These are phyloP conservation scores for Cercospora brassicicola DNA, from an alignment of 2,329 filamentous ascomycete species.

Conservation along the genomic window DNA sequence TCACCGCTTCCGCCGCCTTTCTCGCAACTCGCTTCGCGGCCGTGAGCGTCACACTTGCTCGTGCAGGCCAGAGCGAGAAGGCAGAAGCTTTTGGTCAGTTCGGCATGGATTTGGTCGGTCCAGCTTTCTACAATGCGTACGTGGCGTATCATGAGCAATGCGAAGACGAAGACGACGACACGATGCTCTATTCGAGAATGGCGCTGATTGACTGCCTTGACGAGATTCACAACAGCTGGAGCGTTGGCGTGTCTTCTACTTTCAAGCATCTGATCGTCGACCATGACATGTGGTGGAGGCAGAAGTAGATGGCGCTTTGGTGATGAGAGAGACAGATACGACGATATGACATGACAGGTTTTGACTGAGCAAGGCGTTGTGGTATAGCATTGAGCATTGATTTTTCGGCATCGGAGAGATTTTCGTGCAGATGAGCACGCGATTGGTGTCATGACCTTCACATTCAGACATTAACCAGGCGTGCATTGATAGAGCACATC, in stretches of 20 bases:
- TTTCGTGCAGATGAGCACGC: background rate
- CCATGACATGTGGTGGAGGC: slow-evolving; percentile 4
- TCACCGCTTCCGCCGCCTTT: background rate
- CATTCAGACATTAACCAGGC: background rate
- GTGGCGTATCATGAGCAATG: slow-evolving; percentile 1
- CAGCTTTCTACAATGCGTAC: slow-evolving; percentile 1
- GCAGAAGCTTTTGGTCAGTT: slow-evolving; percentile 5
- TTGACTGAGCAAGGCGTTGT: background rate
- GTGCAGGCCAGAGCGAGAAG: background rate
- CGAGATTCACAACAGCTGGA: background rate
- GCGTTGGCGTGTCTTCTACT: background rate
- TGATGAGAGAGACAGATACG: background rate
- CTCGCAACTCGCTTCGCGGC: slow-evolving; percentile 1
- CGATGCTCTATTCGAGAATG: background rate
- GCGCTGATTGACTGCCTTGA: slow-evolving; percentile 3
- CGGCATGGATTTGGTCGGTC: slow-evolving; percentile 7
- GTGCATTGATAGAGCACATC: background rate
- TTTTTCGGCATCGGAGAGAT: background rate
- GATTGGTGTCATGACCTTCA: background rate
- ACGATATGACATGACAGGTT: background rate
- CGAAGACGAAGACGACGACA: slow-evolving; percentile 1
- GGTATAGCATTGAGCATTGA: background rate
- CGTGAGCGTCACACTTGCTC: slow-evolving; percentile 4
- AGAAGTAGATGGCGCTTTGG: background rate
- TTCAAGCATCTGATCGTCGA: background rate